Conservation (phyloP, 805 yeast genomes). For the Zygotorulaspora danielsina region DNA sequence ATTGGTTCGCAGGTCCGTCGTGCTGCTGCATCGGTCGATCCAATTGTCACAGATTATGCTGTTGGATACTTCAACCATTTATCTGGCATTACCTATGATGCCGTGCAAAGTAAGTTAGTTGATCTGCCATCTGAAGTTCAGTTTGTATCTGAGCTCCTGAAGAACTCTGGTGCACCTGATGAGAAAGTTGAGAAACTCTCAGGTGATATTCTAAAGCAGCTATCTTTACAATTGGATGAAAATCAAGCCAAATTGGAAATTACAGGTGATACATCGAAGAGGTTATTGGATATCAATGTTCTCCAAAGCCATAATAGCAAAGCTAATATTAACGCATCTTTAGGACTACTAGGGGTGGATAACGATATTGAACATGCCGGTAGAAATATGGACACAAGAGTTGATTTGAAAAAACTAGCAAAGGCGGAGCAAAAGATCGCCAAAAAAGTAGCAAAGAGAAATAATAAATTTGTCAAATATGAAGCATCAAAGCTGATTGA, state of each 20-base stretch:
- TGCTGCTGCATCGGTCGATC: constrained; percentile 82
- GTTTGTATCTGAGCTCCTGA: constrained; percentile 60
- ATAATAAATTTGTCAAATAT: constrained; percentile 76
- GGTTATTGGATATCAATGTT: constrained; percentile 75
- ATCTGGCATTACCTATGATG: constrained; percentile 71
- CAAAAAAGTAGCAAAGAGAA: constrained; percentile 87
- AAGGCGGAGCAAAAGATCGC: constrained; percentile 97
- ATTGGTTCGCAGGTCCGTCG: constrained; percentile 63
- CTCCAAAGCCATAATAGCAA: constrained; percentile 56
- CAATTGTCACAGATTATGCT: constrained; percentile 82
- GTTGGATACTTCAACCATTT: constrained; percentile 86
- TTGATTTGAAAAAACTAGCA: constrained; percentile 92
- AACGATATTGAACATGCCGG: constrained; percentile 89
- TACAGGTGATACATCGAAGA: constrained; percentile 83
- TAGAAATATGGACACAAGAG: constrained; percentile 86
- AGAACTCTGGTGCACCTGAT: constrained; percentile 77
- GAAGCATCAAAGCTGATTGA: constrained; percentile 89
- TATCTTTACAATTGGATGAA: constrained; percentile 52
- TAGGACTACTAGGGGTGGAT: constrained; percentile 72
- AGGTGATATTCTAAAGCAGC: constrained; percentile 43
- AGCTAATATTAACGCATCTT: constrained; percentile 69
- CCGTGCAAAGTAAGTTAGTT: constrained; percentile 70
- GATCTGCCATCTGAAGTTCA: constrained; percentile 62
- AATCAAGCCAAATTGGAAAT: constrained; percentile 70
- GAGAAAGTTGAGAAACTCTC: constrained; percentile 51